Conservation (phyloP, 2,329 filamentous ascomycete genomes). For the Juglanconis oblonga region DNA sequence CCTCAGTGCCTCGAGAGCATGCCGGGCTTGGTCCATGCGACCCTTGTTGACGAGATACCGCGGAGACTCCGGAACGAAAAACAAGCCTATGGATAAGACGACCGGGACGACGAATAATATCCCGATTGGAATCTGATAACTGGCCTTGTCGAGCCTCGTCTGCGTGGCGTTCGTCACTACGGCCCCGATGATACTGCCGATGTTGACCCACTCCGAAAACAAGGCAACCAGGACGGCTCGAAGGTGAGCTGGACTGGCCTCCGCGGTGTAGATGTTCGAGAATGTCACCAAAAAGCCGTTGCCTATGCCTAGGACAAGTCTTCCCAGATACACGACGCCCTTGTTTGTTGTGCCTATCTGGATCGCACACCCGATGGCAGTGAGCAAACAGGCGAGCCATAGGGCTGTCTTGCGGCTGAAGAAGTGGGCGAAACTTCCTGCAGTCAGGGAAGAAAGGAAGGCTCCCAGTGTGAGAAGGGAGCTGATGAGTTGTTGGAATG, state of each 20-base stretch:
- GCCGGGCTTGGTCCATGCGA: conserved; percentile 23
- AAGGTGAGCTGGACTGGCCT: conserved; percentile 44
- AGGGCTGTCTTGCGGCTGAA: conserved; percentile 44
- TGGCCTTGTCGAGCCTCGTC: conserved; percentile 33
- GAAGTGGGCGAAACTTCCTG: conserved; percentile 44
- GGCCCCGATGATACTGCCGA: conserved; percentile 45
- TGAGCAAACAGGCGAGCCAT: conserved; percentile 46
- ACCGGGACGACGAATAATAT: conserved; percentile 44
- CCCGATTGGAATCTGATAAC: conserved; percentile 46
- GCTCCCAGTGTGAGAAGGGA: conserved; percentile 49
- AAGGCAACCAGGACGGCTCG: conserved; percentile 46
- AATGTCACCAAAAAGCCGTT: conserved; percentile 45
- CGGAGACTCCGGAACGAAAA: conserved; percentile 45
- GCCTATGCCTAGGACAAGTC: conserved; percentile 40
- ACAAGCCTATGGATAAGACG: conserved; percentile 40
- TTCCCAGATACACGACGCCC: conserved; percentile 42
- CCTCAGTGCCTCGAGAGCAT: conserved; percentile 29
- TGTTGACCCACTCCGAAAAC: conserved; percentile 47
- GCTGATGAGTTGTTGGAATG: conserved; percentile 51
- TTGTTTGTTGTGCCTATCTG: conserved; percentile 39
- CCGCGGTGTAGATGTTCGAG: conserved; percentile 45
- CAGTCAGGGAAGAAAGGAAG: conserved; percentile 46
- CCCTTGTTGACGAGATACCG: conserved; percentile 39
- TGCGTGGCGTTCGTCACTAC: conserved; percentile 40
- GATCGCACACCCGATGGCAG: conserved; percentile 39